A percentile compares a stretch with the other conserved stretches of the same genome.
phyloP scores from a whole-genome alignment of 2,329 filamentous ascomycete species.

The Microsporum canis region DNA sequence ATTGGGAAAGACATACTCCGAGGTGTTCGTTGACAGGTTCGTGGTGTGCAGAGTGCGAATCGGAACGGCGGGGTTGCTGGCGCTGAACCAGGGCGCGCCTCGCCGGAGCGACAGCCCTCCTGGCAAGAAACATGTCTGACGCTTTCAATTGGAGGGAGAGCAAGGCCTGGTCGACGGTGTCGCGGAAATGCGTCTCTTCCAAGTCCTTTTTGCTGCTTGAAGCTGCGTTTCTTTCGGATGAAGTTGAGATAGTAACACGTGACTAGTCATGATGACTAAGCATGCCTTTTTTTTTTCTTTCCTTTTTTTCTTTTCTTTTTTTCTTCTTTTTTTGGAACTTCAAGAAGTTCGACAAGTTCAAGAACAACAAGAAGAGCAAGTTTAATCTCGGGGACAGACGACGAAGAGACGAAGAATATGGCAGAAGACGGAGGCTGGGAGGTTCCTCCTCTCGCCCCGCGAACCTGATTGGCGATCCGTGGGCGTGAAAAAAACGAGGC shows the following conservation, averaged over 20 bases:
- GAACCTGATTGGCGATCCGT: slow-evolving; percentile 12
- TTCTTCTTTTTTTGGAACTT: not conserved
- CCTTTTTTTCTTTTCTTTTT: not conserved
- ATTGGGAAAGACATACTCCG: slow-evolving; percentile 29
- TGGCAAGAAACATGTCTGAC: slow-evolving; percentile 31
- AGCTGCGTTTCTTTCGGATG: not conserved
- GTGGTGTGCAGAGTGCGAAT: slow-evolving; percentile 32
- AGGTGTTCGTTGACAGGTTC: slow-evolving; percentile 37
- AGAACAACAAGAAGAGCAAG: not conserved
- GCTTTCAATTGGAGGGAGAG: slow-evolving; percentile 15
- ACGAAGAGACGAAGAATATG: not conserved
- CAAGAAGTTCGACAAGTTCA: not conserved
- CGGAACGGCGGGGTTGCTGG: slow-evolving; percentile 35
- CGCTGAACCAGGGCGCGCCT: slow-evolving; percentile 28
- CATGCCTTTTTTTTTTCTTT: not conserved
- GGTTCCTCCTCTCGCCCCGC: not conserved
- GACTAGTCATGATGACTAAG: not conserved
- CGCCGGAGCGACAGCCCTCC: slow-evolving; percentile 29
- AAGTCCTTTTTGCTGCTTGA: not conserved
- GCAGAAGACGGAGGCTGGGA: not conserved
- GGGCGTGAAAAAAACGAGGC: slow-evolving; percentile 3
- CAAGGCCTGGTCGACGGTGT: slow-evolving; percentile 8
- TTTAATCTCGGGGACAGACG: not conserved
- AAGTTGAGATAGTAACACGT: not conserved
- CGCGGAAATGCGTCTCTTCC: not conserved